phyloP scores from a whole-genome alignment of 805 yeast genomes.

The Candida bentonensis region DNA sequence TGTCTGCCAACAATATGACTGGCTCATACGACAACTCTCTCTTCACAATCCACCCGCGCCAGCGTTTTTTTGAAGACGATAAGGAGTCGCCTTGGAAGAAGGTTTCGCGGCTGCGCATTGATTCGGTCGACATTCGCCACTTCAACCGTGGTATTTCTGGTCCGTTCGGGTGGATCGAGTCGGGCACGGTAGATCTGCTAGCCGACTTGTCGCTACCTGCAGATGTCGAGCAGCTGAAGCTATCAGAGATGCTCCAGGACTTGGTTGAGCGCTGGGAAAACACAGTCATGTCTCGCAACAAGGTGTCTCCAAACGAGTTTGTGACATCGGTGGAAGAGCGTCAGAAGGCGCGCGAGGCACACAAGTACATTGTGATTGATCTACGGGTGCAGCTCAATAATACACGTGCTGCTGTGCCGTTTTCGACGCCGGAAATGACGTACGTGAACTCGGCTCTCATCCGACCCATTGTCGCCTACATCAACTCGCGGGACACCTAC shows the following conservation, averaged over 20 bases:
- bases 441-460: constrained; percentile 85
- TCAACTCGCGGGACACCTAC: constrained; percentile 77
- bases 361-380: constrained; percentile 60
- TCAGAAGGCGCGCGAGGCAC: constrained; percentile 20
- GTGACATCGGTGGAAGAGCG: constrained; percentile 18
- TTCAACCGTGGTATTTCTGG: constrained; percentile 76
- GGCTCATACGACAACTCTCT: constrained; percentile 90
- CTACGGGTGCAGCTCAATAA: constrained; percentile 67
- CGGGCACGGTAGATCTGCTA: constrained; percentile 83
- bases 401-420: constrained; percentile 79
- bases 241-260: constrained; percentile 23
- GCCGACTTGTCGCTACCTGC: constrained; percentile 82
- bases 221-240: constrained; percentile 37
- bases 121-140: constrained; percentile 76
- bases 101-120: constrained; percentile 69
- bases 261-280: constrained; percentile 28
- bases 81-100: constrained; percentile 34
- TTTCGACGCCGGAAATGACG: constrained; percentile 76
- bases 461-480: constrained; percentile 90
- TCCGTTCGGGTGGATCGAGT: constrained; percentile 93
- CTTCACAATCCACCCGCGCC: constrained; percentile 79
- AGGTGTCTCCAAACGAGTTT: constrained; percentile 12
- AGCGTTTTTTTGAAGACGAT: constrained; percentile 25
- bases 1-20: constrained; percentile 71
- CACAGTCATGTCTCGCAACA: constrained; percentile 11